Evolutionary conservation across 768 basidiomycete genomes (phyloP).

Genomic region (Lactarius hengduanensis): DNA sequence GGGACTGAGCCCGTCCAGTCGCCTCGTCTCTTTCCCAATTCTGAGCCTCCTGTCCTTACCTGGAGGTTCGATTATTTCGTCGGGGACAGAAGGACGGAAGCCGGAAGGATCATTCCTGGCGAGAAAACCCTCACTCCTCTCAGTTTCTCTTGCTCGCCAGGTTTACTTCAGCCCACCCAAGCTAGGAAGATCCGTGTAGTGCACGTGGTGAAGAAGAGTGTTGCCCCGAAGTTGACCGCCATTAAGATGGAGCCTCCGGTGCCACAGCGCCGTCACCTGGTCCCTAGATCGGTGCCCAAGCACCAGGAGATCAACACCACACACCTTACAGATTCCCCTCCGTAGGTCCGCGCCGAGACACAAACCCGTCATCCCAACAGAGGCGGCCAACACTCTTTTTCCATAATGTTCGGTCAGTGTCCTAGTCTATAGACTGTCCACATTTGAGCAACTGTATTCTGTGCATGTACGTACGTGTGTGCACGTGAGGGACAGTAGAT

Average conservation of each 20-base stretch:
- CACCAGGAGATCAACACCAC: neutral
- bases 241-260: slow-evolving; percentile 54
- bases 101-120: slow-evolving; percentile 49
- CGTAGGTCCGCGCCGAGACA: too few species aligned
- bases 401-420: neutral
- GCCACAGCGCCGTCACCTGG: slow-evolving; percentile 11
- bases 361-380: neutral
- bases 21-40: slow-evolving; percentile 24
- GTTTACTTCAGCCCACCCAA: slow-evolving; percentile 57
- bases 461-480: neutral
- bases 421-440: neutral
- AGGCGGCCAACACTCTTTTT: neutral
- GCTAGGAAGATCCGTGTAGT: slow-evolving; percentile 67
- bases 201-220: slow-evolving; percentile 68
- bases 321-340: neutral
- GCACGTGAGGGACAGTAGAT: neutral
- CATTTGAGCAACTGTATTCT: neutral
- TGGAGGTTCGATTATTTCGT: slow-evolving; percentile 86
- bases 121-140: slow-evolving; percentile 75
- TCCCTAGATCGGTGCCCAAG: neutral
- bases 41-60: slow-evolving; percentile 42
- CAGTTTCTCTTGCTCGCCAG: slow-evolving; percentile 72
- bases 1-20: slow-evolving; percentile 53
- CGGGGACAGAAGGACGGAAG: slow-evolving; percentile 51
- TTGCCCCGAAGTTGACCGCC: slow-evolving; percentile 62